A percentile compares a stretch with the other conserved stretches of the same genome.
phyloP scores from a whole-genome alignment of 805 yeast genomes.

The Ogataea methylovora region DNA sequence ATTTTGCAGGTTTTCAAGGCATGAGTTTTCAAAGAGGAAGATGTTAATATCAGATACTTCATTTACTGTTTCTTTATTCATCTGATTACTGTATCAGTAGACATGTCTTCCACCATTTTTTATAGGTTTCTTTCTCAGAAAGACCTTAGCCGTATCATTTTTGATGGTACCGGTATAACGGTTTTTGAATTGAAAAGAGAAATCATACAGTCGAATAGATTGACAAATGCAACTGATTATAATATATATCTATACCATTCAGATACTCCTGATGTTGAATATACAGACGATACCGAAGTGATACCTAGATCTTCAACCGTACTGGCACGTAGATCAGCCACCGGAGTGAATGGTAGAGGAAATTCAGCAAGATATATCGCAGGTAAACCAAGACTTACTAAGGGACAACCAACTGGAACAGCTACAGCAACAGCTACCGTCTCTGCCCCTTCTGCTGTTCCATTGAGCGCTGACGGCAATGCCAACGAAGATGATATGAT shows the following conservation, averaged over 20 bases:
- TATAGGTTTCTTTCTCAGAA: conserved; percentile 82
- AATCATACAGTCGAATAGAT: conserved; percentile 69
- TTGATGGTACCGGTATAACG: conserved; percentile 95
- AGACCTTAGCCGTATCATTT: conserved; percentile 67
- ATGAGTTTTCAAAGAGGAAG: too few species aligned
- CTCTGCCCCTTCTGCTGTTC: conserved; percentile 5
- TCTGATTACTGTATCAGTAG: too few species aligned
- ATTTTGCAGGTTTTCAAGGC: too few species aligned
- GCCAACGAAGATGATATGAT: conserved; percentile 81
- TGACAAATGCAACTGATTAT: conserved; percentile 80
- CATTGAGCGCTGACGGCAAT: conserved; percentile 16
- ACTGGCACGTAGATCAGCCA: conserved; percentile 73
- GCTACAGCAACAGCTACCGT: conserved; percentile 12
- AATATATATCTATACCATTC: conserved; percentile 57
- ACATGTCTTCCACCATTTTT: conserved; percentile 82
- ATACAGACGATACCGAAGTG: conserved; percentile 84
- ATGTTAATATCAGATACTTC: too few species aligned
- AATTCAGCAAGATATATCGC: conserved; percentile 66
- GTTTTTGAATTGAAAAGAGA: conserved; percentile 93
- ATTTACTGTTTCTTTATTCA: not conserved
- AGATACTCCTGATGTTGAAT: conserved; percentile 44
- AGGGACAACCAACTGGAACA: conserved; percentile 18
- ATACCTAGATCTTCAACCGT: conserved; percentile 85
- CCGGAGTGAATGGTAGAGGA: conserved; percentile 36
- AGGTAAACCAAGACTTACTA: conserved; percentile 59